A percentile compares a stretch with the other conserved stretches of the same genome.
These are phyloP conservation scores for Antitrichia curtipendula DNA, from an alignment of 225 moss, liverwort and hornwort genomes.

Conservation along the genomic window DNA sequence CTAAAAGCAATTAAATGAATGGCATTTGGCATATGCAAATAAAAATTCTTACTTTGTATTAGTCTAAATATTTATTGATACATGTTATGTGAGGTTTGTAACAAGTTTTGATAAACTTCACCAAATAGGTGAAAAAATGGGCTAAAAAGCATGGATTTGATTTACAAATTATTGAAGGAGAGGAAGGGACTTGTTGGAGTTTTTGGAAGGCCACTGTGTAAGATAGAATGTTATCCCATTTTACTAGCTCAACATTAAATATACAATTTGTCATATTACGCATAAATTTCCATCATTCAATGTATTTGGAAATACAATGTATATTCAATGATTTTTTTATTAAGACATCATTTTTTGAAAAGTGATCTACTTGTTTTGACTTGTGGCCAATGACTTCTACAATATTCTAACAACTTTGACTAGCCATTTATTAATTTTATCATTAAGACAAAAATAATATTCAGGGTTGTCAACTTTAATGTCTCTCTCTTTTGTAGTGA, in stretches of 20 bases:
- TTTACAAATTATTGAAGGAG: constrained; percentile 7
- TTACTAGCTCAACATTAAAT: neutral
- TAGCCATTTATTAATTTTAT: neutral
- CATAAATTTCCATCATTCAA: too few relatives aligned
- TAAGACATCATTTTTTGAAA: neutral
- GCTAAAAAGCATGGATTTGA: neutral
- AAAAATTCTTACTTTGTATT: neutral
- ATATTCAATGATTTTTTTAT: neutral
- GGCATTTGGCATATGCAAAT: accelerated
- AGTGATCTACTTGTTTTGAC: neutral
- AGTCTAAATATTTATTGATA: neutral
- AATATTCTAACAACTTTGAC: neutral
- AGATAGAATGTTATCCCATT: neutral
- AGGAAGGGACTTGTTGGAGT: constrained; percentile 32
- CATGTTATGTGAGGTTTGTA: neutral
- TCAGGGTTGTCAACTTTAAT: neutral
- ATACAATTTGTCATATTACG: neutral
- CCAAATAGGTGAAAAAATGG: constrained; percentile 18
- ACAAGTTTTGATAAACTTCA: neutral
- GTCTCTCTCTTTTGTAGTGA: neutral
- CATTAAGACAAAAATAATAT: neutral
- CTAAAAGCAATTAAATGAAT: neutral
- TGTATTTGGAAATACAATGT: neutral
- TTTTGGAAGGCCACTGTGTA: constrained; percentile 11
- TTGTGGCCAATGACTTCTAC: neutral